phyloP scores from a whole-genome alignment of 2,329 filamentous ascomycete genomes.

The Ceratocystis lukuohia region DNA sequence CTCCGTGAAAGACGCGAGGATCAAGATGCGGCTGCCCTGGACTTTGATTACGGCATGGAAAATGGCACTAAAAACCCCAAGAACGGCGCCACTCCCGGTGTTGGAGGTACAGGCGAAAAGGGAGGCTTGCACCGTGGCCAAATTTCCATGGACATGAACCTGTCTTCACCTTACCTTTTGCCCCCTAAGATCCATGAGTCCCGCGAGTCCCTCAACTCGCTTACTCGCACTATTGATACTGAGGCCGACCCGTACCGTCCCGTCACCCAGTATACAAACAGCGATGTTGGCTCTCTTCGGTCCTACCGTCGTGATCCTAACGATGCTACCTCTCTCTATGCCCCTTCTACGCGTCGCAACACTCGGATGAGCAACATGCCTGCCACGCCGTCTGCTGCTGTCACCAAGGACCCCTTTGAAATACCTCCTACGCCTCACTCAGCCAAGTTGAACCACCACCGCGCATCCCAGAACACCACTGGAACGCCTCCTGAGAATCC shows the following conservation, averaged over 20 bases:
- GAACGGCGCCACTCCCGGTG: slow-evolving; percentile 24
- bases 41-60: slow-evolving; percentile 79
- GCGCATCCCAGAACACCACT: slow-evolving; percentile 4
- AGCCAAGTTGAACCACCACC: not conserved
- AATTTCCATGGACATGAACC: slow-evolving; percentile 59
- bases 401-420: slow-evolving; percentile 17
- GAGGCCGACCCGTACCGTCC: slow-evolving; percentile 76
- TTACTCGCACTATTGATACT: slow-evolving; percentile 61
- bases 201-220: slow-evolving; percentile 71
- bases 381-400: slow-evolving; percentile 25
- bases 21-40: slow-evolving; percentile 71
- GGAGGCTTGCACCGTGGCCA: slow-evolving; percentile 36
- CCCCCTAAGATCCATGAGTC: slow-evolving; percentile 68
- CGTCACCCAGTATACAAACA: slow-evolving; percentile 42
- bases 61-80: slow-evolving; percentile 31
- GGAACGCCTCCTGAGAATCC: slow-evolving; percentile 15
- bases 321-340: slow-evolving; percentile 35
- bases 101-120: slow-evolving; percentile 35
- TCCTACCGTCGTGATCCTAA: slow-evolving; percentile 33
- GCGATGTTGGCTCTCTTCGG: slow-evolving; percentile 43
- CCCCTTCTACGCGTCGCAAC: slow-evolving; percentile 29
- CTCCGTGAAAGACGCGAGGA: slow-evolving; percentile 65
- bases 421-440: slow-evolving; percentile 15
- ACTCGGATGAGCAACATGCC: slow-evolving; percentile 33
- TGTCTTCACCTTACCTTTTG: slow-evolving; percentile 83